phyloP scores from a whole-genome alignment of 2,329 filamentous ascomycete genomes.

The Penicillium frequentans region DNA sequence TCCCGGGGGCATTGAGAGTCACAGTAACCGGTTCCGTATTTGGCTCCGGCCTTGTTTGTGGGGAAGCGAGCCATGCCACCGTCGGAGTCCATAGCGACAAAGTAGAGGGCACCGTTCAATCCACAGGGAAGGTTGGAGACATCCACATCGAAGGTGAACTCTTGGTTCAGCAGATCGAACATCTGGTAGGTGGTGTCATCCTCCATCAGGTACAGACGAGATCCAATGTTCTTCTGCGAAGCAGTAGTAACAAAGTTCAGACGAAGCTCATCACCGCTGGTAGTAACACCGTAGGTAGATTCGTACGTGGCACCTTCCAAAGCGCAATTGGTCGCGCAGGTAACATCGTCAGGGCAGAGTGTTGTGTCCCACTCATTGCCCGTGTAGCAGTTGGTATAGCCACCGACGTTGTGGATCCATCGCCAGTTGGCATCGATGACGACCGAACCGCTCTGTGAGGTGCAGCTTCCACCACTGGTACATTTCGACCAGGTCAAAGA shows the following conservation, averaged over 20 bases:
- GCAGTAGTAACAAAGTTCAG: slow-evolving; percentile 49
- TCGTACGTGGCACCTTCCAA: slow-evolving; percentile 58
- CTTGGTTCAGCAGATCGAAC: slow-evolving; percentile 65
- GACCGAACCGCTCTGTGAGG: slow-evolving; percentile 52
- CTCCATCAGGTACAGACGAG: slow-evolving; percentile 66
- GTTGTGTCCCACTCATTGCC: slow-evolving; percentile 53
- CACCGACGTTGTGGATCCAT: slow-evolving; percentile 53
- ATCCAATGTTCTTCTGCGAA: slow-evolving; percentile 39
- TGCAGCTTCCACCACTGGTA: slow-evolving; percentile 53
- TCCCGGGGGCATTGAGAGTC: slow-evolving; percentile 59
- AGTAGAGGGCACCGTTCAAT: slow-evolving; percentile 70
- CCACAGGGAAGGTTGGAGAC: slow-evolving; percentile 69
- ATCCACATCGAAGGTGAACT: slow-evolving; percentile 73
- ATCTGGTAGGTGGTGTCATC: slow-evolving; percentile 63
- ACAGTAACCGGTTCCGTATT: slow-evolving; percentile 65
- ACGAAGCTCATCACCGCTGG: slow-evolving; percentile 50
- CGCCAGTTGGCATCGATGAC: slow-evolving; percentile 61
- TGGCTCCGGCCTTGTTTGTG: slow-evolving; percentile 58
- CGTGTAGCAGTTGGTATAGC: slow-evolving; percentile 59
- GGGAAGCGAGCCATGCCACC: slow-evolving; percentile 57
- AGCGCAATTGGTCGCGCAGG: slow-evolving; percentile 58
- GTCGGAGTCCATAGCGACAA: slow-evolving; percentile 61
- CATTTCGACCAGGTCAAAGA: slow-evolving; percentile 56
- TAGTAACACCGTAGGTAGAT: slow-evolving; percentile 53
- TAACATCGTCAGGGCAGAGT: slow-evolving; percentile 50